Evolutionary conservation across 2,329 filamentous ascomycete species (phyloP).

Genomic region (Aureobasidium sp.): DNA sequence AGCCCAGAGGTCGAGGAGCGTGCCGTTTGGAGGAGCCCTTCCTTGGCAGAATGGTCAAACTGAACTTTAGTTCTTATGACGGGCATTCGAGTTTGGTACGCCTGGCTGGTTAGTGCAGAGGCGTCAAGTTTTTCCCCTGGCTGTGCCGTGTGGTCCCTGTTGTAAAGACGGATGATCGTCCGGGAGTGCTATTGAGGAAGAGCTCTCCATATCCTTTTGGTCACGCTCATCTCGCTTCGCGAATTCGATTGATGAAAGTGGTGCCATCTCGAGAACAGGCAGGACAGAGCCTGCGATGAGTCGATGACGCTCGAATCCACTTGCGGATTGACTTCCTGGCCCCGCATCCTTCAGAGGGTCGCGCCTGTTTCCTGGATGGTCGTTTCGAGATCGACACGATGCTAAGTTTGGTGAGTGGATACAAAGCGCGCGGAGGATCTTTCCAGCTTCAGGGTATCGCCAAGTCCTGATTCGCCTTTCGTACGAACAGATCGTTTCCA

Average conservation of each 20-base stretch:
- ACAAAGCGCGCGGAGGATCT: background rate
- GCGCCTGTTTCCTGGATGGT: background rate
- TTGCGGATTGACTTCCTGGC: background rate
- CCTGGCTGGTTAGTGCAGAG: slow-evolving; percentile 7
- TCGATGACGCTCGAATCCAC: background rate
- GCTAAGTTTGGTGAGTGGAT: slow-evolving; percentile 8
- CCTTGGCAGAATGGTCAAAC: slow-evolving; percentile 4
- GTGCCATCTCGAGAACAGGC: background rate
- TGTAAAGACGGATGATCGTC: background rate
- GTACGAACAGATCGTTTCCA: background rate
- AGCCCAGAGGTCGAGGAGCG: background rate
- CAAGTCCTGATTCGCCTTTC: background rate
- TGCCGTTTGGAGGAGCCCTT: background rate
- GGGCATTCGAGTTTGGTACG: background rate
- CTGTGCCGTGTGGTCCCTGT: background rate
- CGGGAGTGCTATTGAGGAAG: background rate
- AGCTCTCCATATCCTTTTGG: background rate
- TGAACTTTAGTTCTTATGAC: background rate
- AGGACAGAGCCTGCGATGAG: background rate
- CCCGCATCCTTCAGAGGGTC: background rate
- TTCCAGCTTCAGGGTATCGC: background rate
- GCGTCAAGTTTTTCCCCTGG: background rate
- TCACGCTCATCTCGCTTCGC: slow-evolving; percentile 7
- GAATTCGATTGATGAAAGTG: background rate
- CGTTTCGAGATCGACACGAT: slow-evolving; percentile 6